These are phyloP conservation scores for Musa schizocarpa DNA, from an alignment of 176 grass and related monocot genomes.

Conservation along the genomic window DNA sequence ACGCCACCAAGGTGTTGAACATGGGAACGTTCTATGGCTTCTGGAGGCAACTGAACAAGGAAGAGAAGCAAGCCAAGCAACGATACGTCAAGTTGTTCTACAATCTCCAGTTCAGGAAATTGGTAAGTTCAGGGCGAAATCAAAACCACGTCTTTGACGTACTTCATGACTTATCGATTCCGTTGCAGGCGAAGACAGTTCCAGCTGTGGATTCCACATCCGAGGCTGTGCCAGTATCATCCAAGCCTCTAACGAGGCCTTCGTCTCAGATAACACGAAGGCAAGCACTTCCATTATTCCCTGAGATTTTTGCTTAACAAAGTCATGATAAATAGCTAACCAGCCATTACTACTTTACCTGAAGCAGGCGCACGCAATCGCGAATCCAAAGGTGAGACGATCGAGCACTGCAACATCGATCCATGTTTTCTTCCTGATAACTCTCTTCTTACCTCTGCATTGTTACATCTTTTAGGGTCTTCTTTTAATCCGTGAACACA, in stretches of 20 bases:
- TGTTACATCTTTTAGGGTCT: background rate
- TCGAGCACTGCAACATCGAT: background rate
- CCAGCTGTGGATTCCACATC: background rate
- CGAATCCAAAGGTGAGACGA: conserved; percentile 6
- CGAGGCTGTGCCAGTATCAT: background rate
- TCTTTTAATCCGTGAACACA: background rate
- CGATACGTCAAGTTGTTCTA: background rate
- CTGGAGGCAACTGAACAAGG: conserved; percentile 3
- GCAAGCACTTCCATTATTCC: background rate
- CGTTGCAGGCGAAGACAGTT: conserved; percentile 4
- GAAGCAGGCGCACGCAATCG: conserved; percentile 1
- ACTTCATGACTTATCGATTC: background rate
- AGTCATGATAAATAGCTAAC: background rate
- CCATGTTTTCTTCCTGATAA: background rate
- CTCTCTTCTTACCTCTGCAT: background rate
- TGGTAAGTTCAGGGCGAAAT: background rate
- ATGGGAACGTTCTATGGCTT: conserved; percentile 9
- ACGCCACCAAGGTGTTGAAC: conserved; percentile 15
- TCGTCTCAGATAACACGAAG: background rate
- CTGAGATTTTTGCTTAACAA: background rate
- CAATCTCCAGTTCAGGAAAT: conserved; percentile 9
- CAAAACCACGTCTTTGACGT: background rate
- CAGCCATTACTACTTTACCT: background rate
- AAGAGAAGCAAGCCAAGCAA: conserved; percentile 11
- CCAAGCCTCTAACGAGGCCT: background rate